phyloP scores from a whole-genome alignment of 805 yeast genomes.

The Suhomyces vadensis region DNA sequence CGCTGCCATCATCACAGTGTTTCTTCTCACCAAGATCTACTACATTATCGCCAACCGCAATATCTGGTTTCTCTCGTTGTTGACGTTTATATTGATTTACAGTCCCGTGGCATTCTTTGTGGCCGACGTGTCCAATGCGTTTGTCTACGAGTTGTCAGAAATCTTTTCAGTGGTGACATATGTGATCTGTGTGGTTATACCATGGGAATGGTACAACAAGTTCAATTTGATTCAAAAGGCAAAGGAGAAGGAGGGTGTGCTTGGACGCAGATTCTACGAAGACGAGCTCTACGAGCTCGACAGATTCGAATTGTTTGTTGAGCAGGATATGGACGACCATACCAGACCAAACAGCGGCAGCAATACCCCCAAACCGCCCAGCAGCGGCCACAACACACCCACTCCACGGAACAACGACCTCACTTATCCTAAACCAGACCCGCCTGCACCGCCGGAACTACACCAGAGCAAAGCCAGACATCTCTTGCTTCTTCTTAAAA shows the following conservation, averaged over 20 bases:
- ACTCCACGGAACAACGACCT: not conserved
- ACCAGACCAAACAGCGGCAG: not conserved
- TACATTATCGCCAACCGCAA: slow-evolving; percentile 48
- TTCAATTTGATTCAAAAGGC: slow-evolving; percentile 55
- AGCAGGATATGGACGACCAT: slow-evolving; percentile 27
- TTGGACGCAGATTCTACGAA: slow-evolving; percentile 75
- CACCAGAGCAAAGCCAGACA: slow-evolving; percentile 4
- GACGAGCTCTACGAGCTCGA: slow-evolving; percentile 55
- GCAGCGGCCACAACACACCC: not conserved
- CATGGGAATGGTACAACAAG: slow-evolving; percentile 86
- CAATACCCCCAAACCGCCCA: not conserved
- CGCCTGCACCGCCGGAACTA: not conserved
- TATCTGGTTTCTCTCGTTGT: slow-evolving; percentile 55
- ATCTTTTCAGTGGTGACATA: slow-evolving; percentile 72
- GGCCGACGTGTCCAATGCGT: slow-evolving; percentile 72
- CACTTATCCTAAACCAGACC: not conserved
- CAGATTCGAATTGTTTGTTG: slow-evolving; percentile 40
- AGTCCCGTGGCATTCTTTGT: slow-evolving; percentile 69
- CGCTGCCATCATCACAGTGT: slow-evolving; percentile 61
- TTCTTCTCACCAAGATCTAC: slow-evolving; percentile 51
- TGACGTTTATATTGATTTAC: slow-evolving; percentile 56
- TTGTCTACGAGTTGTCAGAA: slow-evolving; percentile 75
- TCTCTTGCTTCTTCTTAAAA: slow-evolving; percentile 9
- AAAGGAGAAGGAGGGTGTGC: slow-evolving; percentile 66
- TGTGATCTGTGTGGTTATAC: slow-evolving; percentile 67